Conservation (phyloP, 805 yeast genomes). For the Pichia heedii region DNA sequence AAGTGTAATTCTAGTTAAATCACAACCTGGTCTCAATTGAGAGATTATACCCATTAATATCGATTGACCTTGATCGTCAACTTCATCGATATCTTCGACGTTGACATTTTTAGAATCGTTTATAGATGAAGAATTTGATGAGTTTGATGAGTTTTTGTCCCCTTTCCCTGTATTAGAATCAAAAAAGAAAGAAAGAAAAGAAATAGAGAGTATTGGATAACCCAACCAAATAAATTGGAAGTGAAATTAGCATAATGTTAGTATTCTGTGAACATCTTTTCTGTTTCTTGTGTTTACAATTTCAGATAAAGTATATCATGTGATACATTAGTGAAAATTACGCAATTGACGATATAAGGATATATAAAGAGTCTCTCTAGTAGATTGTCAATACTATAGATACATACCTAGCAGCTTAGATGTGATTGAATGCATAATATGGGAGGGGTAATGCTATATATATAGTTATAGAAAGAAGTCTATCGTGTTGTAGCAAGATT, state of each 20-base stretch:
- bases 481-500: too few relatives aligned
- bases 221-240: not conserved
- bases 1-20: conserved; percentile 79
- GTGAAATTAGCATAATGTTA: too few relatives aligned
- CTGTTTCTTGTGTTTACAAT: too few relatives aligned
- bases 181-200: too few relatives aligned
- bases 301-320: too few relatives aligned
- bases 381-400: too few relatives aligned
- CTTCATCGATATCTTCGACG: conserved; percentile 80
- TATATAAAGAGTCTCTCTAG: too few relatives aligned
- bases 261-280: too few relatives aligned
- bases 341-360: too few relatives aligned
- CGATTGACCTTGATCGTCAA: conserved; percentile 83
- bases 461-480: too few relatives aligned
- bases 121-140: not conserved
- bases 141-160: not conserved
- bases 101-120: conserved; percentile 12
- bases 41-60: conserved; percentile 81
- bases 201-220: not conserved
- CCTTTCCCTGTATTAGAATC: conserved; percentile 3
- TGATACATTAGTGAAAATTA: too few relatives aligned
- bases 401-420: conserved; percentile 6
- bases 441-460: too few relatives aligned
- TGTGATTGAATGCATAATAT: conserved; percentile 5
- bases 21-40: conserved; percentile 88